These are phyloP conservation scores for Mucor sp. DNA, from an alignment of 371 early-diverging fungal genomes.

Conservation along the genomic window DNA sequence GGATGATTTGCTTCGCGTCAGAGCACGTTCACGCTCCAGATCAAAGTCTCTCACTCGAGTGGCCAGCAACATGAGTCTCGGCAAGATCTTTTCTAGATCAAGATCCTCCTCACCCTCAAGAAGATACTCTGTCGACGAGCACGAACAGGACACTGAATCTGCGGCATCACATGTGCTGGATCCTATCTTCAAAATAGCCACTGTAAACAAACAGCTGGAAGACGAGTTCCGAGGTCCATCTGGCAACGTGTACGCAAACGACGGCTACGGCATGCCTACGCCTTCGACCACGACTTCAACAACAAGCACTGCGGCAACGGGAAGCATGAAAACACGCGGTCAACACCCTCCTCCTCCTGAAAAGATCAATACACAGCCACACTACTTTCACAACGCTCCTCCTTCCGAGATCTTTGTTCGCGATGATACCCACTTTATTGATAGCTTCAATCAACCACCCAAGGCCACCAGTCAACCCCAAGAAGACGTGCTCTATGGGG, in stretches of 20 bases:
- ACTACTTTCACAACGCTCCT: not conserved
- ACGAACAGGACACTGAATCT: conserved; percentile 2
- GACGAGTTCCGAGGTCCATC: conserved; percentile 11
- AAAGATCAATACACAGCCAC: conserved; percentile 7
- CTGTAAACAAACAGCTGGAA: conserved; percentile 19
- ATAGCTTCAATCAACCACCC: conserved; percentile 7
- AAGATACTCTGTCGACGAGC: conserved; percentile 1
- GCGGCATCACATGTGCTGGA: conserved; percentile 15
- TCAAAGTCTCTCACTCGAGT: conserved; percentile 45
- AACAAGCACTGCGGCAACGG: not conserved
- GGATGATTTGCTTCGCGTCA: conserved; percentile 29
- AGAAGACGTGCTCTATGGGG: conserved; percentile 6
- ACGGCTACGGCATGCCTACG: not conserved
- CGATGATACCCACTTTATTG: conserved; percentile 11
- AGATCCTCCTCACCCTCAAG: conserved; percentile 41
- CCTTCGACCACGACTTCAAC: not conserved
- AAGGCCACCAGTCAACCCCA: not conserved
- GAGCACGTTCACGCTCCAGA: conserved; percentile 45
- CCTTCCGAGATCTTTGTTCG: conserved; percentile 13
- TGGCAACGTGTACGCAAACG: not conserved
- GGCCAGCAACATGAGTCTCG: conserved; percentile 40
- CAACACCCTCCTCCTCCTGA: not conserved
- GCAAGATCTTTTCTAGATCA: conserved; percentile 38
- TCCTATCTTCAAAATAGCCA: conserved; percentile 25
- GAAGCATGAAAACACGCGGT: not conserved